phyloP scores from a whole-genome alignment of 2,329 filamentous ascomycete species.

The Aureobasidium namibiae region DNA sequence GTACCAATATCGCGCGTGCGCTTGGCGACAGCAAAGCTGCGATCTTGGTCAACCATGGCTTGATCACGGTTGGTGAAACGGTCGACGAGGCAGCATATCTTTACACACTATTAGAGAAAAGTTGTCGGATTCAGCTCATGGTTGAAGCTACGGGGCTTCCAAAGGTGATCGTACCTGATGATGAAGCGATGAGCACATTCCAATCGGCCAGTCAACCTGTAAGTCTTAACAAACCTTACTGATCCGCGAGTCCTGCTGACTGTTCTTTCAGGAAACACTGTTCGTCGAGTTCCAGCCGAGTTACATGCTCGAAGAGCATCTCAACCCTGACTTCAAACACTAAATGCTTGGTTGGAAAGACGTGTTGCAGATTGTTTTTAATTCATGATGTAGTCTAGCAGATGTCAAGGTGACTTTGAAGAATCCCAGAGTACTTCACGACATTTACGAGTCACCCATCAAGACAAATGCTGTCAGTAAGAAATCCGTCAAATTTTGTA shows the following conservation, averaged over 20 bases:
- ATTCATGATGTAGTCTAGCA: no score
- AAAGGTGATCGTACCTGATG: conserved; percentile 42
- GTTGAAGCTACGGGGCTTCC: conserved; percentile 49
- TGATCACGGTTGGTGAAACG: conserved; percentile 29
- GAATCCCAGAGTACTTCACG: no score
- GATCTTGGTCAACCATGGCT: conserved; percentile 33
- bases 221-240: not conserved
- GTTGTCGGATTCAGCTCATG: conserved; percentile 55
- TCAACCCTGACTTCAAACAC: conserved; percentile 9
- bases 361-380: no score
- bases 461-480: no score
- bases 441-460: no score
- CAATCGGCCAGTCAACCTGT: conserved; percentile 31
- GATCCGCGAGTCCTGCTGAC: not conserved
- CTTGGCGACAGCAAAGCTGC: conserved; percentile 29
- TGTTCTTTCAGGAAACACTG: conserved; percentile 25
- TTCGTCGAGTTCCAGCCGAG: conserved; percentile 39
- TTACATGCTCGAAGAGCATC: conserved; percentile 11
- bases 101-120: conserved; percentile 53
- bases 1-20: conserved; percentile 35
- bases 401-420: no score
- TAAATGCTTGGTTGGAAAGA: not conserved
- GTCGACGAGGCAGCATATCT: conserved; percentile 40
- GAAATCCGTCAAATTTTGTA: not conserved
- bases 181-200: conserved; percentile 43